Conservation (phyloP, 495 filamentous ascomycete species). For the Geoglossum glabrum region DNA sequence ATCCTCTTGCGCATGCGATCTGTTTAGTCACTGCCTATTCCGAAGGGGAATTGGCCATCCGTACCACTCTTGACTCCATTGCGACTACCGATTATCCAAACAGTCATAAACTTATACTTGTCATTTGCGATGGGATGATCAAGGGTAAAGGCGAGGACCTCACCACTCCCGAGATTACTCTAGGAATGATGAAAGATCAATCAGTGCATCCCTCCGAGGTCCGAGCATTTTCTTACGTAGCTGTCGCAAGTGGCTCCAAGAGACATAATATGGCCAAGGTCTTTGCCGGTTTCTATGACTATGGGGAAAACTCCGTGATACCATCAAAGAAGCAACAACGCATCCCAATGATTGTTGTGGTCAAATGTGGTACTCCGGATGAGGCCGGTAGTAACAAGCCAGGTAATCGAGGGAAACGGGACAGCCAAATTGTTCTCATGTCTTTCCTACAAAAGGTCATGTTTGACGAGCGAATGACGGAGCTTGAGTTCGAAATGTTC, state of each 20-base stretch:
- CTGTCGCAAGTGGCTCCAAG: constrained; percentile 88
- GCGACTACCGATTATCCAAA: constrained; percentile 97
- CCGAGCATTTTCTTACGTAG: constrained; percentile 81
- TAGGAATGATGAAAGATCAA: constrained; percentile 90
- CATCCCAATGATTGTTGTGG: constrained; percentile 96
- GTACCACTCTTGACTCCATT: constrained; percentile 88
- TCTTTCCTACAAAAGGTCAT: constrained; percentile 99
- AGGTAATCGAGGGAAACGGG: constrained; percentile 93
- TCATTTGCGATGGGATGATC: constrained; percentile 95
- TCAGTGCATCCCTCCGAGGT: constrained; percentile 61
- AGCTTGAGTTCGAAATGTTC: constrained; percentile 99
- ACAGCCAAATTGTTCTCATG: constrained; percentile 98
- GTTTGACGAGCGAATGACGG: constrained; percentile 99
- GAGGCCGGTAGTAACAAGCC: constrained; percentile 67
- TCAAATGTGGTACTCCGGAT: constrained; percentile 87
- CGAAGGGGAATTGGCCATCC: constrained; percentile 78
- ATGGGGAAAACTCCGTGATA: constrained; percentile 60
- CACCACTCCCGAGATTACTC: constrained; percentile 74
- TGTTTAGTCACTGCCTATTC: constrained; percentile 96
- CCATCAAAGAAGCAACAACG: constrained; percentile 80
- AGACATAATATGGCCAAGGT: constrained; percentile 99
- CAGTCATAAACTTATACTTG: constrained; percentile 89
- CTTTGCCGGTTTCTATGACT: constrained; percentile 95
- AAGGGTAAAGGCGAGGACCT: constrained; percentile 81
- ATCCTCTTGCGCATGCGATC: constrained; percentile 78